These are phyloP conservation scores for Neurospora sp. DNA, from an alignment of 495 filamentous ascomycete species.

Conservation along the genomic window DNA sequence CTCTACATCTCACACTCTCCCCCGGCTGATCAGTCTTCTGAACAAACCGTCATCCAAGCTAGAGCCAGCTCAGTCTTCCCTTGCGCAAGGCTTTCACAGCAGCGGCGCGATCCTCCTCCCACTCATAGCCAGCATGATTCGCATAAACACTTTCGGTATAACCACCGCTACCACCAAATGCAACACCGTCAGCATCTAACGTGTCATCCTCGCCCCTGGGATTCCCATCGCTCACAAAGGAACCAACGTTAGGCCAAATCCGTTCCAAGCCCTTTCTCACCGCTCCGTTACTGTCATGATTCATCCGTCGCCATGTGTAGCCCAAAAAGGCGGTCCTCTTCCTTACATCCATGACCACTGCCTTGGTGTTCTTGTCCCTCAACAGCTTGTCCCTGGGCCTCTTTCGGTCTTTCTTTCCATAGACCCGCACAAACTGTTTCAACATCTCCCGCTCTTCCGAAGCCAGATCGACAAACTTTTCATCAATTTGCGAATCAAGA, in stretches of 20 bases:
- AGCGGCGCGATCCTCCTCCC: conserved; percentile 1
- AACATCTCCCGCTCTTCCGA: conserved; percentile 24
- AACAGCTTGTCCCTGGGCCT: conserved; percentile 71
- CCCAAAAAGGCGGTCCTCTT: conserved; percentile 76
- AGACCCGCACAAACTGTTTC: conserved; percentile 21
- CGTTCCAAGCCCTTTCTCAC: not conserved
- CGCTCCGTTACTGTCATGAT: conserved; percentile 3
- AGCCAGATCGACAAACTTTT: conserved; percentile 9
- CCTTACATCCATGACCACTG: conserved; percentile 62
- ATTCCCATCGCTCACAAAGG: not conserved
- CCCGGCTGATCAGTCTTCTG: not conserved
- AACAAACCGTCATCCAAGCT: not conserved
- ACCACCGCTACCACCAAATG: not conserved
- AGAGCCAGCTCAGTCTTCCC: conserved; percentile 7
- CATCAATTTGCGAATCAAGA: conserved; percentile 38
- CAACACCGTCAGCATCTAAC: not conserved
- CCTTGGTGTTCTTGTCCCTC: conserved; percentile 54
- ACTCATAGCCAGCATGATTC: not conserved
- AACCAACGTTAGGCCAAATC: not conserved
- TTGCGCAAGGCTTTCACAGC: conserved; percentile 1
- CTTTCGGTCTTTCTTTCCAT: conserved; percentile 28
- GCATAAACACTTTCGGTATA: not conserved
- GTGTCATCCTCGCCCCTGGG: not conserved
- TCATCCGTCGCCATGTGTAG: conserved; percentile 64
- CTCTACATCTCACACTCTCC: not conserved